These are phyloP conservation scores for Komagataea norvegica DNA, from an alignment of 1,139 yeast species.

Conservation along the genomic window DNA sequence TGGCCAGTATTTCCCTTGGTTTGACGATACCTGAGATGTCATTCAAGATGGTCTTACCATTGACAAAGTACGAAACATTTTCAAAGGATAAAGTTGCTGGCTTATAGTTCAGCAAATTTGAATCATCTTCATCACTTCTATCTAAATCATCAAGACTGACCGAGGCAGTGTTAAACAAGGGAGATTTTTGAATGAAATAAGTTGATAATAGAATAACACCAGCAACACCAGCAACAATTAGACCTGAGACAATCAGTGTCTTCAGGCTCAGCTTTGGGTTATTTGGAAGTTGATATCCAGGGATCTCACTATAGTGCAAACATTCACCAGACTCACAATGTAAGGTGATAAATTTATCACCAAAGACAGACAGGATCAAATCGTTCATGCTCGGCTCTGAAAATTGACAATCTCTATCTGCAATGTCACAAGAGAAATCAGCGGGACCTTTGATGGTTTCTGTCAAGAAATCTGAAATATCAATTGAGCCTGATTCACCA, in stretches of 20 bases:
- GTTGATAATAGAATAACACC: constrained; percentile 39
- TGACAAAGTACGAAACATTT: constrained; percentile 58
- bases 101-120: constrained; percentile 52
- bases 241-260: constrained; percentile 48
- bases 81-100: constrained; percentile 79
- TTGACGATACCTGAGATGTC: constrained; percentile 68
- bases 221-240: constrained; percentile 38
- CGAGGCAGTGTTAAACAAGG: constrained; percentile 44
- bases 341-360: constrained; percentile 82
- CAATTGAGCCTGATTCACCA: constrained; percentile 91
- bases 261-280: constrained; percentile 45
- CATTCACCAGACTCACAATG: constrained; percentile 86
- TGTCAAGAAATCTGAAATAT: constrained; percentile 85
- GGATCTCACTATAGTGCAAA: constrained; percentile 84
- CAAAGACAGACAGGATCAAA: constrained; percentile 82
- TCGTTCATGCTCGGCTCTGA: constrained; percentile 97
- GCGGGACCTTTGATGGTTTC: constrained; percentile 94
- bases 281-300: constrained; percentile 78
- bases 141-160: constrained; percentile 32
- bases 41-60: constrained; percentile 51
- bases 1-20: constrained; percentile 89
- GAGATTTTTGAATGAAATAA: constrained; percentile 56
- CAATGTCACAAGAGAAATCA: constrained; percentile 74
- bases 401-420: constrained; percentile 59
- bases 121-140: constrained; percentile 39